Percentiles rank a stretch among this genome's conserved stretches.
Evolutionary conservation across 2,329 filamentous ascomycete species (phyloP).

Genomic region (Cadophora malorum): DNA sequence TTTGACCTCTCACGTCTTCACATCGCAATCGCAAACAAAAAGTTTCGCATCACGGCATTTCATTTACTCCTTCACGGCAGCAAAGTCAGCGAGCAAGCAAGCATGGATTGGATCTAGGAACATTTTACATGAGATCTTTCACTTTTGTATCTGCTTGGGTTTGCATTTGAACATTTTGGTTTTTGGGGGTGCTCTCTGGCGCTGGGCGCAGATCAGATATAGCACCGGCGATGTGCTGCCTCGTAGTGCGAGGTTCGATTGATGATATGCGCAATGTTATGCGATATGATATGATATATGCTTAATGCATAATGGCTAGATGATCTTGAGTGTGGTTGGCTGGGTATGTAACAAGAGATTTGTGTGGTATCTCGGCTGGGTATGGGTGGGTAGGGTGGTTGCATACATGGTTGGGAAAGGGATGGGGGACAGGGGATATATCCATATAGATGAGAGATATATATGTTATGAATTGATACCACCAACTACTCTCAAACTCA

Average conservation of each 20-base stretch:
- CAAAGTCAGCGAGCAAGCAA: background rate
- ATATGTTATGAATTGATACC: background rate
- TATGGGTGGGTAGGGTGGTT: background rate
- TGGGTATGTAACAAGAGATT: background rate
- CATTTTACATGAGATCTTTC: background rate
- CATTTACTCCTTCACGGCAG: background rate
- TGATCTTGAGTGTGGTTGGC: background rate
- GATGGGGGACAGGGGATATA: background rate
- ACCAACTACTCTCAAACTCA: background rate
- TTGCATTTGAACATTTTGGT: background rate
- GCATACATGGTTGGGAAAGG: background rate
- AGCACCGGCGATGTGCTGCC: background rate
- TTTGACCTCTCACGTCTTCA: too few species aligned
- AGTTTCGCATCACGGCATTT: background rate
- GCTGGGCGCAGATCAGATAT: background rate
- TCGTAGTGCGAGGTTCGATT: background rate
- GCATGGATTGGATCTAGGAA: background rate
- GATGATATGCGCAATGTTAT: background rate
- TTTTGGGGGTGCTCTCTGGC: background rate
- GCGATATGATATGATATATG: conserved; percentile 3
- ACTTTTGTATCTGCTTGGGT: background rate
- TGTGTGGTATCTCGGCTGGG: background rate
- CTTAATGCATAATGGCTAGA: conserved; percentile 19
- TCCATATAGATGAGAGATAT: background rate
- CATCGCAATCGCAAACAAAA: background rate